A percentile compares a stretch with the other conserved stretches of the same genome.
These are phyloP conservation scores for Melocanna baccifera DNA, from an alignment of 176 grass and related monocot species.

Conservation along the genomic window DNA sequence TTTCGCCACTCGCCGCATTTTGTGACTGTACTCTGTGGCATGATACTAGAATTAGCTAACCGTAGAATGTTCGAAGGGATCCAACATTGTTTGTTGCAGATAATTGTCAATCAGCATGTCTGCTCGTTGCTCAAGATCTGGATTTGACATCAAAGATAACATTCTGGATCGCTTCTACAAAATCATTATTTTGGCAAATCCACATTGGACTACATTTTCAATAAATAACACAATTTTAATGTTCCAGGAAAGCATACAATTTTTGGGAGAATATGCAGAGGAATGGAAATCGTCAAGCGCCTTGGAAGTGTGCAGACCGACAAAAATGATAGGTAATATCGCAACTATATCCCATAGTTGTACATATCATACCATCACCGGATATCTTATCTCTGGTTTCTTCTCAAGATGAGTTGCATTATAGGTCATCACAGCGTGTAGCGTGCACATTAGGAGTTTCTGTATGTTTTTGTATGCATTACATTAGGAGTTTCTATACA, in stretches of 20 bases:
- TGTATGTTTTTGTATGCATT: neutral
- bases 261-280: conserved; percentile 80
- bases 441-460: neutral
- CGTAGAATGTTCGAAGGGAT: too few relatives aligned
- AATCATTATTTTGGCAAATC: too few relatives aligned
- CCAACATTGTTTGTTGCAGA: too few relatives aligned
- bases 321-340: conserved; percentile 67
- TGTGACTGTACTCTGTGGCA: too few relatives aligned
- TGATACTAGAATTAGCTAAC: too few relatives aligned
- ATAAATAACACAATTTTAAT: neutral
- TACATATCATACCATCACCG: too few relatives aligned
- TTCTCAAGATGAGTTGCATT: neutral
- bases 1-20: too few relatives aligned
- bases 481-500: neutral
- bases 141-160: too few relatives aligned
- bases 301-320: conserved; percentile 93
- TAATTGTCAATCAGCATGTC: too few relatives aligned
- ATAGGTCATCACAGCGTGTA: neutral
- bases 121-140: too few relatives aligned
- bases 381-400: neutral
- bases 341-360: neutral
- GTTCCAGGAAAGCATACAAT: conserved; percentile 89
- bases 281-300: conserved; percentile 89
- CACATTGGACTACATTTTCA: too few relatives aligned
- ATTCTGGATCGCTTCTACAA: too few relatives aligned